Base-by-base conservation (phyloP, 345 rosid species). In the Salix viminalis region DNA sequence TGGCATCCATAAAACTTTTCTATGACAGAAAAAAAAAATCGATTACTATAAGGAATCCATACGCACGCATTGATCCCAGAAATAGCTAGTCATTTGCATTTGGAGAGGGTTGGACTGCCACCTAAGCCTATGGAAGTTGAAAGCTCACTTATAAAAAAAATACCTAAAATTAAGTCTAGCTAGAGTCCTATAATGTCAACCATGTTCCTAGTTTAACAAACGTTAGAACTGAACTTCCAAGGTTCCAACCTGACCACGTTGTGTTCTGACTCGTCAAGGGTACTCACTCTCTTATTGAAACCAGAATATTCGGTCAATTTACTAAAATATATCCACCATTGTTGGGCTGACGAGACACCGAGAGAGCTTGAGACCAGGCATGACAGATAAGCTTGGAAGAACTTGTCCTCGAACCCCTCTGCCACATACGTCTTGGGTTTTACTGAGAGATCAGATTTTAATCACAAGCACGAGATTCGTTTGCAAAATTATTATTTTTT, bases 381-480 rank as follows among this genome's bases (percentile, higher is more conserved):
- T 42, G 77, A 67, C 77, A 75, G 77, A 67, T 66, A 75, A 48
- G 64, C 34, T 65, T 7, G 65, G 13, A 42, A 42, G 58, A 74
- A 64, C 44, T 9, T 75, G 65, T 75, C 50, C 32, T 46, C 14
- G 6, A 15, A 11, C 18, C 16, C 6, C 60, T 21, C 37, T 19
- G 28, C 70, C 8, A 4, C 48, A 26, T 0, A 16, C 41, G 5
- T 70, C 39, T 1, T 4, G 24, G 32, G 61, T 48, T 19, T 6
- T 32, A 41, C 37, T 30, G 15, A 30, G 41, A 65, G 41, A 65
- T 30, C 14, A 65, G 41, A 30, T 32, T 28, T 18, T 13, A 26
- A 30, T 18, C 14, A 65, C 7, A 14, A 26, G 10, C 41, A 65
- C n/a, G 68, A 15, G 39, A 65, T 65, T 32, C 68, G 23, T 32